Evolutionary conservation across 495 filamentous ascomycete genomes (phyloP), one percentile per base, ranked within the genome.

Genomic region (Talaromyces adpressus): DNA sequence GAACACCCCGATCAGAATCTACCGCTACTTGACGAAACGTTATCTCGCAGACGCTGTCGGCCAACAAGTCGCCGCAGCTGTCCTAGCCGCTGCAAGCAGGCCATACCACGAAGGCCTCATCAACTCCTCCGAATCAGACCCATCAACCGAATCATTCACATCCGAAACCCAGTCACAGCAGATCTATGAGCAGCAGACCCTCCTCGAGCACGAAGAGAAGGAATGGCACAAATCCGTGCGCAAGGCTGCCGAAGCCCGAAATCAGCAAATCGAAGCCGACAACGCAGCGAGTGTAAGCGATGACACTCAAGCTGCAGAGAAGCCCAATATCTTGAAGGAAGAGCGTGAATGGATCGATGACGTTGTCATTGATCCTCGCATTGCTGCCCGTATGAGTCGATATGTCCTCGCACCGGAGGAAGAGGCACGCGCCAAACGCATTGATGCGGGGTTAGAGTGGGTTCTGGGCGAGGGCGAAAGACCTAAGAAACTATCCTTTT

Each of bases 1-100:
- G 56, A 93, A 95, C 75, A 97, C 92, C 0, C 91, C 91, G 0
- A 90, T 85, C 65, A 86, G 94, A 39, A 71, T 97, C 59, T 90
- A 90, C 69, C 91, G 94, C 53, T 99, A 91, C 82, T 79, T 99
- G 47, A 97, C 86, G 71, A 88, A 91, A 56, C 90, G 95, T 14
- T 74, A 84, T 51, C 81, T 97, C 18, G 95, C 95, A 51, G 93
- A 99, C 68, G 79, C 85, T 5, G 87, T 96, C 61, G 95, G 94
- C 51, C 89, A 91, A n/a, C 85, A 96, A 56, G 90, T 92, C 34
- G 95, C 93, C 1, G 89, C 90, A 39, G 83, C 90, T 22, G 92
- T 93, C 30, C 80, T 98, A 5, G 89, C 86, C 71, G 81, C 65
- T 75, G 83, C 74, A 75, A 84, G 70, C 71, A 83, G 67, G 8